Percentiles rank a stretch among this genome's conserved stretches.
phyloP scores from a whole-genome alignment of 768 basidiomycete species.

The Suillus placidus region DNA sequence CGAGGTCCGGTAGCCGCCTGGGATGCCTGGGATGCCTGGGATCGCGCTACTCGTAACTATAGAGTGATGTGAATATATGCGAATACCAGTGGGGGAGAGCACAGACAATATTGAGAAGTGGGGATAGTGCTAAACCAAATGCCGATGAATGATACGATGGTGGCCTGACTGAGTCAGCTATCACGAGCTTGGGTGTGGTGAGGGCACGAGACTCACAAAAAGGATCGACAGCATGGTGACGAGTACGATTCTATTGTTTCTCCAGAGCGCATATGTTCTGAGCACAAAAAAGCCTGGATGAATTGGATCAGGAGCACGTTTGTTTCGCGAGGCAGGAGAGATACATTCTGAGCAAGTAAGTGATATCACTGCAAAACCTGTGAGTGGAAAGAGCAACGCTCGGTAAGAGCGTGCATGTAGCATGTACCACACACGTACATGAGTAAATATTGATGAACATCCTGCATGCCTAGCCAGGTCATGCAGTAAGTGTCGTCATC shows the following conservation, averaged over 20 bases:
- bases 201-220: neutral
- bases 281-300: neutral
- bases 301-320: neutral
- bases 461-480: neutral
- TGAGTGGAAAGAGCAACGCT: neutral
- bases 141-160: neutral
- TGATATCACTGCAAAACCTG: neutral
- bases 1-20: neutral
- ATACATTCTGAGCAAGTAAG: slow-evolving; percentile 4
- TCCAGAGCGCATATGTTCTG: neutral
- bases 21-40: neutral
- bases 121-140: neutral
- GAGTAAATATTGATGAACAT: neutral
- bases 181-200: neutral
- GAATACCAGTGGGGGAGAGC: neutral
- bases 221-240: neutral
- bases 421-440: neutral
- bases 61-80: neutral
- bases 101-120: neutral
- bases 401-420: neutral
- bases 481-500: neutral
- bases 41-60: neutral
- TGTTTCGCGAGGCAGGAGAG: neutral
- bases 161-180: neutral
- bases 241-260: neutral